Evolutionary conservation across 441 rosid species (phyloP), one percentile per base, ranked within the genome.

Genomic region (Omphalea diandra): DNA sequence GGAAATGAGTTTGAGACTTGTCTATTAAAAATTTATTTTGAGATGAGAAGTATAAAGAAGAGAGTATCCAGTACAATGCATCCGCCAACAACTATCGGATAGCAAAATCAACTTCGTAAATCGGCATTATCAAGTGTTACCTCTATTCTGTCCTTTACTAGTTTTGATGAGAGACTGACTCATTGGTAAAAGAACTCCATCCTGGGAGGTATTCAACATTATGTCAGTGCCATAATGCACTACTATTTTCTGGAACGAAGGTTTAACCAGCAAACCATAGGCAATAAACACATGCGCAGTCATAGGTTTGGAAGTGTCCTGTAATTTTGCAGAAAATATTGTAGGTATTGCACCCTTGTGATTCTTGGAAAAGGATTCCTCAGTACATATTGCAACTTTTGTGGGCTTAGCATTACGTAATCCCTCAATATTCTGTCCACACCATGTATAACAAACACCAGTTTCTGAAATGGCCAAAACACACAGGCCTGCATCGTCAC

Each of bases 401-500:
- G 97, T 83, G 77, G 99, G 86, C 73, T 79, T 88, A 32, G 88
- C 76, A 73, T 52, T 77, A 70, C 82, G 67, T 66, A 95, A 77
- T 69, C 85, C 91, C 77, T 85, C 91, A 49, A 86, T 68, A 81
- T 73, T 84, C 74, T 82, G 75, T 64, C 91, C 97, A 76, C 73
- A 76, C 99, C 99, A 95, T 68, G 85, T 85, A 77, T 90, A 95
- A 77, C 98, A 88, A 73, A 88, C 85, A 57, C 98, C 99, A 57
- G 75, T 74, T 81, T 90, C 99, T 52, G 99, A 93, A 69, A 95
- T 80, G 35, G 99, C 96, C 75, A 93, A 73, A 57, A 93, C 83
- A 69, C 77, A 85, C 8, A 89, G 77, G 47, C 89, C 88, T 9
- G 72, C 57, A 71, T 78, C 82, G 69, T 80, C 84, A 43, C 70